A percentile compares a stretch with the other conserved stretches of the same genome.
phyloP scores from a whole-genome alignment of 805 yeast genomes.

The Starmerella kuoi region DNA sequence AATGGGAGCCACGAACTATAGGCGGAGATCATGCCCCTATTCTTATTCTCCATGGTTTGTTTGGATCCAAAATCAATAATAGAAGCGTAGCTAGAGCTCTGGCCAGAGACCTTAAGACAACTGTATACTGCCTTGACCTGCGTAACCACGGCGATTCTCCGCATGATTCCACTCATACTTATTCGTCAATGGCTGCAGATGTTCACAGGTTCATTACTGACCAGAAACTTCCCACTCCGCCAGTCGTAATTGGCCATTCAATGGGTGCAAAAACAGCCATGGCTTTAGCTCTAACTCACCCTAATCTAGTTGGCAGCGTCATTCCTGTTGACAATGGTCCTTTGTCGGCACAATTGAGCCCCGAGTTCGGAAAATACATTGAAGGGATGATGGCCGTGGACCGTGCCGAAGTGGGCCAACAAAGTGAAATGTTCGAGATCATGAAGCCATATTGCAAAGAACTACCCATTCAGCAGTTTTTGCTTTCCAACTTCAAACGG shows the following conservation, averaged over 20 bases:
- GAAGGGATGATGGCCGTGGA: slow-evolving; percentile 49
- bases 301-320: slow-evolving; percentile 46
- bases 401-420: slow-evolving; percentile 34
- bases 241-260: slow-evolving; percentile 34
- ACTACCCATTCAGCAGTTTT: slow-evolving; percentile 56
- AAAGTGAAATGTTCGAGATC: slow-evolving; percentile 56
- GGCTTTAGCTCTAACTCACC: slow-evolving; percentile 65
- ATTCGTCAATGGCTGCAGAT: slow-evolving; percentile 72
- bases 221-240: slow-evolving; percentile 26
- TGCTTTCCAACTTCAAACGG: slow-evolving; percentile 54
- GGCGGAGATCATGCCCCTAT: slow-evolving; percentile 36
- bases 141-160: slow-evolving; percentile 94
- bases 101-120: slow-evolving; percentile 28
- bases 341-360: slow-evolving; percentile 44
- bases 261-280: slow-evolving; percentile 87
- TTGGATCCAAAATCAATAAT: slow-evolving; percentile 75
- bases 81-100: slow-evolving; percentile 54
- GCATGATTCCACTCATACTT: slow-evolving; percentile 56
- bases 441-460: slow-evolving; percentile 52
- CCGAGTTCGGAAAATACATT: slow-evolving; percentile 56
- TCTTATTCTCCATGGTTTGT: slow-evolving; percentile 74
- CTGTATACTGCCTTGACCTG: slow-evolving; percentile 42
- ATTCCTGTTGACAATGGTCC: slow-evolving; percentile 89
- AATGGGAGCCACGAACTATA: slow-evolving; percentile 19
- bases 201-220: slow-evolving; percentile 58